Conservation (phyloP, 2,329 filamentous ascomycete species). For the Clarireedia homoeocarpa region DNA sequence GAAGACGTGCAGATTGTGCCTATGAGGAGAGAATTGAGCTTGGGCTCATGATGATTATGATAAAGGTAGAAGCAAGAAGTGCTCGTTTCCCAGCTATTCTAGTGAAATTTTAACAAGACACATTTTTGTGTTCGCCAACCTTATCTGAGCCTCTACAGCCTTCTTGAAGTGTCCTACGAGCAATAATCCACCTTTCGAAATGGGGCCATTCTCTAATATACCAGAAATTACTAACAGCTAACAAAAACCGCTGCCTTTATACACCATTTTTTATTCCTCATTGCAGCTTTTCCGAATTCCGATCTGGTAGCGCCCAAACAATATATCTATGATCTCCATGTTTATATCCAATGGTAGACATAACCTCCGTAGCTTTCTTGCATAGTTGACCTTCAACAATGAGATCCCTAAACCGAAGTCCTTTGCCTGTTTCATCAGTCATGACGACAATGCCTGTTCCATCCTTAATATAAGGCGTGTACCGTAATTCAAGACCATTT, state of each 20-base stretch:
- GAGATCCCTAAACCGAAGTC: slow-evolving; percentile 13
- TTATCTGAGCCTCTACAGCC: too few relatives aligned
- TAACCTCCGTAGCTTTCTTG: slow-evolving; percentile 9
- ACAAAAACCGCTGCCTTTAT: too few relatives aligned
- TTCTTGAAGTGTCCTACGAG: too few relatives aligned
- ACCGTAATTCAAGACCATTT: neutral
- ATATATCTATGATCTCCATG: neutral
- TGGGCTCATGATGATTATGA: neutral
- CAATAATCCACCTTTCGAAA: too few relatives aligned
- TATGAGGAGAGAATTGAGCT: neutral
- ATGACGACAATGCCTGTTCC: slow-evolving; percentile 13
- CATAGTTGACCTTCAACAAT: slow-evolving; percentile 14
- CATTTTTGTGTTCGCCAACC: too few relatives aligned
- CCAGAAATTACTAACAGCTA: too few relatives aligned
- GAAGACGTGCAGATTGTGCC: too few relatives aligned
- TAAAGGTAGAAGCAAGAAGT: neutral
- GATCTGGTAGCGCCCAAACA: neutral
- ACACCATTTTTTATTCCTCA: too few relatives aligned
- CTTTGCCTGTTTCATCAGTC: neutral
- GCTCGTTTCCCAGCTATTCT: too few relatives aligned
- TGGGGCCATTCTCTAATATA: too few relatives aligned
- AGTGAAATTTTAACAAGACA: too few relatives aligned
- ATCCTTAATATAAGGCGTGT: slow-evolving; percentile 12
- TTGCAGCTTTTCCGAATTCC: neutral
- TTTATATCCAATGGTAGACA: slow-evolving; percentile 5